phyloP scores from a whole-genome alignment of 805 yeast genomes.

The Lachancea mirantina region DNA sequence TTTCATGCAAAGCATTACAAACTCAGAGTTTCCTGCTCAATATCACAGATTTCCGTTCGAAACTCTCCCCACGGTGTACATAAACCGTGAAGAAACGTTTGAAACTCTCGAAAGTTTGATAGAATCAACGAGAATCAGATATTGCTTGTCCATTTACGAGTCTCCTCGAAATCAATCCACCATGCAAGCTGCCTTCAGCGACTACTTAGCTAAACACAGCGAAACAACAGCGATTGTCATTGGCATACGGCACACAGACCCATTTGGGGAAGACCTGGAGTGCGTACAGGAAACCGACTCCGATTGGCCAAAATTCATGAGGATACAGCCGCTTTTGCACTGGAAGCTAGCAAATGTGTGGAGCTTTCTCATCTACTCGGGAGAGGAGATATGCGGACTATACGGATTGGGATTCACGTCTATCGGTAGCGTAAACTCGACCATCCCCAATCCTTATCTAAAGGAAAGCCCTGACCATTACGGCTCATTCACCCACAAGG shows the following conservation, averaged over 20 bases:
- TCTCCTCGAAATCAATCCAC: slow-evolving; percentile 27
- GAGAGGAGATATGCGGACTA: slow-evolving; percentile 63
- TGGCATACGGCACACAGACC: slow-evolving; percentile 85
- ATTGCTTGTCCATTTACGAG: slow-evolving; percentile 44
- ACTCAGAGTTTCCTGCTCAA: slow-evolving; percentile 22
- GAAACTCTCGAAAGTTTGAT: slow-evolving; percentile 65
- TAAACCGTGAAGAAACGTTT: slow-evolving; percentile 69
- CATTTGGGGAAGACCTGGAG: slow-evolving; percentile 56
- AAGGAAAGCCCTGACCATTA: slow-evolving; percentile 10
- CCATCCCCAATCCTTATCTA: slow-evolving; percentile 64
- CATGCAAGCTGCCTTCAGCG: slow-evolving; percentile 63
- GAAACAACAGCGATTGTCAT: slow-evolving; percentile 68
- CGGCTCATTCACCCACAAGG: no score
- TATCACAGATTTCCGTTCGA: slow-evolving; percentile 21
- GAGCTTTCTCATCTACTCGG: slow-evolving; percentile 60
- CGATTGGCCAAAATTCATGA: slow-evolving; percentile 81
- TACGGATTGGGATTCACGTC: slow-evolving; percentile 87
- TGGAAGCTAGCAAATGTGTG: slow-evolving; percentile 85
- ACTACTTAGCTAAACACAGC: slow-evolving; percentile 48
- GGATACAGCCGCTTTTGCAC: slow-evolving; percentile 82
- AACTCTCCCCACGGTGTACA: slow-evolving; percentile 50
- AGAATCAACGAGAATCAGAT: slow-evolving; percentile 42
- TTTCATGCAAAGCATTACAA: slow-evolving; percentile 11
- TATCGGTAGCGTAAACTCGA: slow-evolving; percentile 69
- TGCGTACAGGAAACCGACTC: slow-evolving; percentile 73